Percentiles rank a stretch among this genome's conserved stretches.
Conservation (phyloP, 805 yeast genomes). For the Teunomyces stri region DNA sequence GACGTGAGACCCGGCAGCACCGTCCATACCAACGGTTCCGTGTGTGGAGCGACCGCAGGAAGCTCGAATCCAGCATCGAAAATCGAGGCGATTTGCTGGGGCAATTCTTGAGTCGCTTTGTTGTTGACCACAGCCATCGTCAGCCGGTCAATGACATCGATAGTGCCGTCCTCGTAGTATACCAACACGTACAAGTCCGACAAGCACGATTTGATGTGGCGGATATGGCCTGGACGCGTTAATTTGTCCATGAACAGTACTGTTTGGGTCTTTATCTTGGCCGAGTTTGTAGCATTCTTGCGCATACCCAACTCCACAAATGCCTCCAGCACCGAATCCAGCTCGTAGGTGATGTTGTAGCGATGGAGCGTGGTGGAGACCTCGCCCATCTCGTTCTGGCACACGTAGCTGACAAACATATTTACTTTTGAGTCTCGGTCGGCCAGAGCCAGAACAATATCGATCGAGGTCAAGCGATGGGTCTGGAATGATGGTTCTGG, state of each 20-base stretch:
- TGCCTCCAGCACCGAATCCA: conserved; percentile 23
- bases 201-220: conserved; percentile 31
- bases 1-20: conserved; percentile 55
- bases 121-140: conserved; percentile 22
- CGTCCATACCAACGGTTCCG: conserved; percentile 24
- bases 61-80: conserved; percentile 56
- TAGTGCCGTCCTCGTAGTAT: conserved; percentile 40
- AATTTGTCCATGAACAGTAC: conserved; percentile 29
- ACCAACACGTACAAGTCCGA: conserved; percentile 42
- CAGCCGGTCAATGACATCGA: conserved; percentile 45
- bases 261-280: not conserved
- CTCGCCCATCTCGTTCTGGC: conserved; percentile 12
- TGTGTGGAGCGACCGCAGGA: conserved; percentile 29
- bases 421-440: conserved; percentile 44
- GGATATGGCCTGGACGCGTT: conserved; percentile 22
- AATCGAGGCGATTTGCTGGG: conserved; percentile 38
- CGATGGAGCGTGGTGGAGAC: conserved; percentile 23
- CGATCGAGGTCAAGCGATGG: conserved; percentile 27
- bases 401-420: conserved; percentile 42
- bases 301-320: conserved; percentile 30
- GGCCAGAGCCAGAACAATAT: conserved; percentile 46
- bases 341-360: conserved; percentile 24
- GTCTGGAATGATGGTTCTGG: not conserved
- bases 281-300: conserved; percentile 9
- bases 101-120: not conserved